These are phyloP conservation scores for Rhodotorula taiwanensis DNA, from an alignment of 768 basidiomycete genomes.

Conservation along the genomic window DNA sequence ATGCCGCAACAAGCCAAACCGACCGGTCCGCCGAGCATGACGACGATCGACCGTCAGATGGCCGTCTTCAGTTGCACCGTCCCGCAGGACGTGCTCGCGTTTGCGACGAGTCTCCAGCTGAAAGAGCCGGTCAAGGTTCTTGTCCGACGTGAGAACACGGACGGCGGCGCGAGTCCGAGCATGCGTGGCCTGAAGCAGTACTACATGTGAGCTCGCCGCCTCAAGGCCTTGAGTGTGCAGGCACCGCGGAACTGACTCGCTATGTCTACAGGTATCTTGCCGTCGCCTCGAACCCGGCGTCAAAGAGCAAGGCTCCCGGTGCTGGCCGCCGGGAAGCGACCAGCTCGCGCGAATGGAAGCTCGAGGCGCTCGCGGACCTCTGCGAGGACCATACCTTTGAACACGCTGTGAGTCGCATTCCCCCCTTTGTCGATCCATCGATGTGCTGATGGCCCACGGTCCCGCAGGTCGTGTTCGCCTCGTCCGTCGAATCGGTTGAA, in stretches of 20 bases:
- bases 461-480: slow-evolving; percentile 33
- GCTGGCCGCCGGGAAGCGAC: slow-evolving; percentile 54
- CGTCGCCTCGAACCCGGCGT: slow-evolving; percentile 41
- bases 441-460: background rate
- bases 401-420: slow-evolving; percentile 38
- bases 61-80: slow-evolving; percentile 94
- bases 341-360: slow-evolving; percentile 79
- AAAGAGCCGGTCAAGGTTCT: slow-evolving; percentile 96
- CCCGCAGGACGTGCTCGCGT: slow-evolving; percentile 92
- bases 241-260: no score
- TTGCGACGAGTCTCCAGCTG: slow-evolving; percentile 85
- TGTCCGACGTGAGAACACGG: slow-evolving; percentile 60
- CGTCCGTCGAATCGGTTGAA: slow-evolving; percentile 36
- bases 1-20: background rate
- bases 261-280: slow-evolving; percentile 21
- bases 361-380: slow-evolving; percentile 82
- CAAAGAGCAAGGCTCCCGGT: slow-evolving; percentile 25
- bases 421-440: slow-evolving; percentile 3
- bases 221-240: no score
- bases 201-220: slow-evolving; percentile 70
- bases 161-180: slow-evolving; percentile 51
- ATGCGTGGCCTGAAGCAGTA: slow-evolving; percentile 79
- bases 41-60: slow-evolving; percentile 69
- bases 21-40: background rate
- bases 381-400: slow-evolving; percentile 67